A percentile compares a stretch with the other conserved stretches of the same genome.
These are phyloP conservation scores for Candida pini DNA, from an alignment of 805 yeast genomes.

Conservation along the genomic window DNA sequence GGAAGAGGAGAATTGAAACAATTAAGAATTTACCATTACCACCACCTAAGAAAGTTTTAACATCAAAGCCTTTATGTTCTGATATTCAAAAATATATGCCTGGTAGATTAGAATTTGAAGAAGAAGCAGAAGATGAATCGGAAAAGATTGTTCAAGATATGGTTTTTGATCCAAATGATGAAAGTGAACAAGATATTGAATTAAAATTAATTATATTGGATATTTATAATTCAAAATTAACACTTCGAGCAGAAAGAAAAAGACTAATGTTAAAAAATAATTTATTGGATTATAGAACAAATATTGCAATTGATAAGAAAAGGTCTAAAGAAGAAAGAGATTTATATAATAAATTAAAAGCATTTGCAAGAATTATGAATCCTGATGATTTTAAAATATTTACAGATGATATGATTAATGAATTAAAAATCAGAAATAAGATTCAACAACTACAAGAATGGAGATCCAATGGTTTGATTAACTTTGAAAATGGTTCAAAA, in stretches of 20 bases:
- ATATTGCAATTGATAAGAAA: slow-evolving; percentile 76
- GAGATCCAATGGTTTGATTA: slow-evolving; percentile 84
- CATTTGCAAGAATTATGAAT: slow-evolving; percentile 75
- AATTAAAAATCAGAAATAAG: slow-evolving; percentile 70
- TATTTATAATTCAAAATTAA: slow-evolving; percentile 83
- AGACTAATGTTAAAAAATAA: slow-evolving; percentile 71
- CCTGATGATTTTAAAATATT: slow-evolving; percentile 76
- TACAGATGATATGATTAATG: slow-evolving; percentile 66
- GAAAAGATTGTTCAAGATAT: slow-evolving; percentile 89
- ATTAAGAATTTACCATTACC: slow-evolving; percentile 72
- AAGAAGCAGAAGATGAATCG: slow-evolving; percentile 95
- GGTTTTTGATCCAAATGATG: slow-evolving; percentile 94
- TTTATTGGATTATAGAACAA: slow-evolving; percentile 77
- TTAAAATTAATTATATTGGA: slow-evolving; percentile 82
- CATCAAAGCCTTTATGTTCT: slow-evolving; percentile 93
- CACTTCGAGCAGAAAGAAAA: slow-evolving; percentile 90
- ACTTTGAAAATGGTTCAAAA: slow-evolving; percentile 73
- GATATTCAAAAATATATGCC: slow-evolving; percentile 99
- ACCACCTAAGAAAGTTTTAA: slow-evolving; percentile 81
- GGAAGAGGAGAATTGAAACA: slow-evolving; percentile 68
- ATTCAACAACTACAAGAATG: slow-evolving; percentile 91
- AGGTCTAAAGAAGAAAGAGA: slow-evolving; percentile 90
- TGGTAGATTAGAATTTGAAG: slow-evolving; percentile 94
- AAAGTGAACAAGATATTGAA: slow-evolving; percentile 81
- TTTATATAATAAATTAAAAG: slow-evolving; percentile 64